Evolutionary conservation across 2,329 filamentous ascomycete genomes (phyloP), one percentile per base, ranked within the genome.

Genomic region (Sporothrix humicola): DNA sequence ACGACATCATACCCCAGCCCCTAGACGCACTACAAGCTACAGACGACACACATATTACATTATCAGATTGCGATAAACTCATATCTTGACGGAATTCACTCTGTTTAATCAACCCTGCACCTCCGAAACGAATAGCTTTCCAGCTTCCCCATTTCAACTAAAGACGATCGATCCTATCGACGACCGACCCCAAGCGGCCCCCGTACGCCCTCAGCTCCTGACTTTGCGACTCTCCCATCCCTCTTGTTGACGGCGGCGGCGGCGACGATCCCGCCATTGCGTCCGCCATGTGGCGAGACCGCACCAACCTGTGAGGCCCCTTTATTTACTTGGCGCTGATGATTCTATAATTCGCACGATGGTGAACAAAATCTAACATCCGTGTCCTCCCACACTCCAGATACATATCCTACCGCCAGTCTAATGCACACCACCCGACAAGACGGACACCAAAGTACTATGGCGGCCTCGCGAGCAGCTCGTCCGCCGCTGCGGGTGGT

Each of bases 321-420:
- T 37, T 37, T 69, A 23, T 52, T 37, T 50, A n/a, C 13, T 17
- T 26, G 7, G 13, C 20, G 3, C 17, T 17, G 10, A 12, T 37
- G 31, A 37, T 37, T 37, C 31, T 7, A 65, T 1, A 12, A 17
- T 15, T 10, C 31, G 31, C 50, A 71, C 72, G 48, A 66, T 37
- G 61, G 42, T 46, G 54, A 69, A 52, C 72, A 56, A 73, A 44
- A 72, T 65, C 72, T 76, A n/a, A 72, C 65, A 17, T 1, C 13
- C 13, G 9, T 20, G 6, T n/a, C 31, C 44, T 48, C n/a, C 42
- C 3, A 17, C 48, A 4, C n/a, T 48, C 9, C 80, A 97, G 95
- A 82, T 99, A 97, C 83, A 96, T 99, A 82, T 98, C 96, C 83
- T 99, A 98, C 87, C 95, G 96, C 80, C 96, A 99, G 85, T 98